Evolutionary conservation across 257 asterid genomes (phyloP).

Genomic region (Agastache rugosa): DNA sequence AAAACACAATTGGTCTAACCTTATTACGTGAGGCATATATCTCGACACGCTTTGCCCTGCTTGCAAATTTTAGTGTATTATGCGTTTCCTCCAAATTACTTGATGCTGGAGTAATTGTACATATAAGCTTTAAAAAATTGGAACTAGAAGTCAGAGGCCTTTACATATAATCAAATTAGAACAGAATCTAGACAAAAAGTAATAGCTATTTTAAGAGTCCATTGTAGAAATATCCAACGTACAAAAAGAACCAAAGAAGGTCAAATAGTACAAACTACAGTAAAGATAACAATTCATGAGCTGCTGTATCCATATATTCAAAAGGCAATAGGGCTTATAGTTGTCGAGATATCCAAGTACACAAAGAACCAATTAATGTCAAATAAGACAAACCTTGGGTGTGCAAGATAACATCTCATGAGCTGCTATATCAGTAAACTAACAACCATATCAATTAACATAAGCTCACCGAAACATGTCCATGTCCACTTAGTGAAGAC

Average conservation of each 20-base stretch:
- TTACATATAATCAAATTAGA: slow-evolving; percentile 19
- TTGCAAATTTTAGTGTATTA: slow-evolving; percentile 96
- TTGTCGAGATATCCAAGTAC: slow-evolving; percentile 21
- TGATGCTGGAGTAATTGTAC: slow-evolving; percentile 98
- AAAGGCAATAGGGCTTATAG: slow-evolving; percentile 1
- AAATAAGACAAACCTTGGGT: slow-evolving; percentile 17
- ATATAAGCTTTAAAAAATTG: slow-evolving; percentile 71
- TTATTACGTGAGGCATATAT: slow-evolving; percentile 90
- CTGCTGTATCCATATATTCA: slow-evolving; percentile 26
- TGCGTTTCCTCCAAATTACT: slow-evolving; percentile 98
- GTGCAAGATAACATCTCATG: slow-evolving; percentile 9
- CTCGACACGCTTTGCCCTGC: slow-evolving; percentile 97
- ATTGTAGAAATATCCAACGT: not conserved
- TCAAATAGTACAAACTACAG: not conserved
- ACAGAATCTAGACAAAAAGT: slow-evolving; percentile 4
- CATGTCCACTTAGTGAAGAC: slow-evolving; percentile 97
- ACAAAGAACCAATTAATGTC: slow-evolving; percentile 32
- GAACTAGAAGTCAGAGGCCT: slow-evolving; percentile 33
- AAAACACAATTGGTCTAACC: slow-evolving; percentile 52
- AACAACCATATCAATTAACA: not conserved
- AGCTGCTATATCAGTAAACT: slow-evolving; percentile 32
- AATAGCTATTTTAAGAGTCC: not conserved
- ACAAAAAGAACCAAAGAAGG: not conserved
- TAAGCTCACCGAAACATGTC: slow-evolving; percentile 94
- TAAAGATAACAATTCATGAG: slow-evolving; percentile 5